Evolutionary conservation across 345 rosid genomes (phyloP).

Genomic region (Hibiscus tridactylites): DNA sequence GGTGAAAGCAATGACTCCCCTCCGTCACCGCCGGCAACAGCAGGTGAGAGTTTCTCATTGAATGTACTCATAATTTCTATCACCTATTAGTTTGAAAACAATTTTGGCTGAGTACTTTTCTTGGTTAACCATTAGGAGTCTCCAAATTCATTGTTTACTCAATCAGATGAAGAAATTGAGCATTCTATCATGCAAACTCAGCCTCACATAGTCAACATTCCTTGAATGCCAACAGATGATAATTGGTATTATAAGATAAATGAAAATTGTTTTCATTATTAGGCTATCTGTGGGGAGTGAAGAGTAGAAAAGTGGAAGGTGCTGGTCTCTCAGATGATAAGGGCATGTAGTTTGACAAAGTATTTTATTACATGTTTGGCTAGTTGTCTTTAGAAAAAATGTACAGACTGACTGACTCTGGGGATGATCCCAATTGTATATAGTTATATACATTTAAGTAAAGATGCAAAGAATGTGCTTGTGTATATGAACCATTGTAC

Average conservation of each 20-base stretch:
- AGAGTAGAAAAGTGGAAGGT: neutral
- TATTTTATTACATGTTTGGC: neutral
- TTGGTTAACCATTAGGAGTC: constrained; percentile 23
- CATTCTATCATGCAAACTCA: constrained; percentile 21
- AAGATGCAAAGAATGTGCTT: neutral
- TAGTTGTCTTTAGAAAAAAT: neutral
- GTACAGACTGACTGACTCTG: neutral
- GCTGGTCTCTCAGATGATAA: neutral
- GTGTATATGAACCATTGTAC: neutral
- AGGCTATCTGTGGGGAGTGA: neutral
- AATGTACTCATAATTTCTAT: neutral
- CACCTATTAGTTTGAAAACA: neutral
- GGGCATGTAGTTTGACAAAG: neutral
- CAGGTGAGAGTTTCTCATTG: constrained; percentile 24
- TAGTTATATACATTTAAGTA: neutral
- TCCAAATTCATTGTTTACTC: constrained; percentile 20
- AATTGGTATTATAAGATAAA: neutral
- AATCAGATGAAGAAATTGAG: constrained; percentile 62
- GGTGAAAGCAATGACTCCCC: constrained; percentile 33
- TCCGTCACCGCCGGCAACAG: constrained; percentile 37
- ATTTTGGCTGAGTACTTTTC: neutral
- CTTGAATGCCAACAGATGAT: constrained; percentile 5
- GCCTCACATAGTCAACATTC: constrained; percentile 26
- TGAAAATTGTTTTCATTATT: neutral
- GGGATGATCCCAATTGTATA: neutral